phyloP scores from a whole-genome alignment of 352 stramenopile species.

The Phytopythium chamaehyphon region DNA sequence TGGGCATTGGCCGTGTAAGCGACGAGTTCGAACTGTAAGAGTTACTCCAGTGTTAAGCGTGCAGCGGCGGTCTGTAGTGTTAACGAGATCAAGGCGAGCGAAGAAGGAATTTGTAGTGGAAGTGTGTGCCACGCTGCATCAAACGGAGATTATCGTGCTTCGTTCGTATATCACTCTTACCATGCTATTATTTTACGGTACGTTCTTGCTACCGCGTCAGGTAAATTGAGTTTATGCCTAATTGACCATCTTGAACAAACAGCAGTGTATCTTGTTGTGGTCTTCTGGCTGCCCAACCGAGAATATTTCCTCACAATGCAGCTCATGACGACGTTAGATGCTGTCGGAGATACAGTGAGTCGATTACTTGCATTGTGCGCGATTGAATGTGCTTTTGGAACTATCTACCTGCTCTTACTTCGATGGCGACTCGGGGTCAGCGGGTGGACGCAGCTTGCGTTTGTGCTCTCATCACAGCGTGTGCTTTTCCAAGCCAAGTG shows the following conservation, averaged over 20 bases:
- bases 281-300: slow-evolving; percentile 20
- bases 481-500: slow-evolving; percentile 17
- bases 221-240: too few relatives aligned
- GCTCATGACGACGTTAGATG: slow-evolving; percentile 6
- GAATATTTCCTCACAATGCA: slow-evolving; percentile 19
- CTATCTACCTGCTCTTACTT: slow-evolving; percentile 16
- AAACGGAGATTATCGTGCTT: slow-evolving; percentile 2
- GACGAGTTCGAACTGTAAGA: too few relatives aligned
- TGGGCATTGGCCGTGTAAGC: too few relatives aligned
- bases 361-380: slow-evolving; percentile 5
- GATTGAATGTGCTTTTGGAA: slow-evolving; percentile 5
- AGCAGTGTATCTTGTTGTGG: slow-evolving; percentile 13
- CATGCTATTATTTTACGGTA: too few relatives aligned
- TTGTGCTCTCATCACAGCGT: slow-evolving; percentile 20
- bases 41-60: too few relatives aligned
- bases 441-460: slow-evolving; percentile 15
- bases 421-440: slow-evolving; percentile 3
- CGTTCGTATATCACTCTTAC: slow-evolving; percentile 1
- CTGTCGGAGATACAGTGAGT: slow-evolving; percentile 1
- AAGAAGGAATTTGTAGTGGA: not conserved
- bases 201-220: too few relatives aligned
- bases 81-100: too few relatives aligned
- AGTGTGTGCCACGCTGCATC: slow-evolving; percentile 2
- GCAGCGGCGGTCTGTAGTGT: too few relatives aligned
- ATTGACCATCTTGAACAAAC: too few relatives aligned